phyloP scores from a whole-genome alignment of 306 rosid species.

The Cicer arietinum region DNA sequence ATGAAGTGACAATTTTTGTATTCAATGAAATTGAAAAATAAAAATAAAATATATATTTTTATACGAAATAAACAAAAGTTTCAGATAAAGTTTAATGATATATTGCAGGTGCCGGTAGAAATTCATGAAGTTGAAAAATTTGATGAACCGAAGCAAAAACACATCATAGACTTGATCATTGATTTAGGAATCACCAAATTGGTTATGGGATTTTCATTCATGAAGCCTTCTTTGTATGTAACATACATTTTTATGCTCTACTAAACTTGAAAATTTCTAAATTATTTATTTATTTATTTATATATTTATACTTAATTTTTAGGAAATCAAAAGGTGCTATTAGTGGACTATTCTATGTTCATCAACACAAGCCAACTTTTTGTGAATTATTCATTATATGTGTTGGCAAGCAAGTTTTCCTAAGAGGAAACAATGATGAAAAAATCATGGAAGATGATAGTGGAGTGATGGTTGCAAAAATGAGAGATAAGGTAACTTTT shows the following conservation, averaged over 20 bases:
- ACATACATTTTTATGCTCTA: not conserved
- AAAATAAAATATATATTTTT: not conserved
- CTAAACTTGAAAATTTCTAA: not conserved
- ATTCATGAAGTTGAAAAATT: constrained; percentile 55
- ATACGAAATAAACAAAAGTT: not conserved
- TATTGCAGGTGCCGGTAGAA: constrained; percentile 67
- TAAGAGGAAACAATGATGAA: constrained; percentile 57
- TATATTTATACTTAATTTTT: not conserved
- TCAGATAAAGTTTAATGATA: not conserved
- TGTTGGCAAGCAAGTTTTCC: constrained; percentile 77
- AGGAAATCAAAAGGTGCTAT: constrained; percentile 79
- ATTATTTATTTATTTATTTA: not conserved
- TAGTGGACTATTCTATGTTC: constrained; percentile 69
- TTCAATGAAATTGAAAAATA: not conserved
- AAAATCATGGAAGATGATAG: constrained; percentile 81
- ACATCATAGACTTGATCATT: constrained; percentile 63
- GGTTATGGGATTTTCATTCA: constrained; percentile 71
- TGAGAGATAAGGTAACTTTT: constrained; percentile 60
- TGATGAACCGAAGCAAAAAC: constrained; percentile 67
- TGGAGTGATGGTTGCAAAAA: constrained; percentile 65
- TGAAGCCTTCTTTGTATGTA: constrained; percentile 65
- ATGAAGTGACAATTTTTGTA: not conserved
- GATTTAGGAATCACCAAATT: constrained; percentile 64
- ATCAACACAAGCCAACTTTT: constrained; percentile 68
- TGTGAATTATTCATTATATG: constrained; percentile 77